Conservation (phyloP, 805 yeast genomes). For the Saccharomyces jurei region DNA sequence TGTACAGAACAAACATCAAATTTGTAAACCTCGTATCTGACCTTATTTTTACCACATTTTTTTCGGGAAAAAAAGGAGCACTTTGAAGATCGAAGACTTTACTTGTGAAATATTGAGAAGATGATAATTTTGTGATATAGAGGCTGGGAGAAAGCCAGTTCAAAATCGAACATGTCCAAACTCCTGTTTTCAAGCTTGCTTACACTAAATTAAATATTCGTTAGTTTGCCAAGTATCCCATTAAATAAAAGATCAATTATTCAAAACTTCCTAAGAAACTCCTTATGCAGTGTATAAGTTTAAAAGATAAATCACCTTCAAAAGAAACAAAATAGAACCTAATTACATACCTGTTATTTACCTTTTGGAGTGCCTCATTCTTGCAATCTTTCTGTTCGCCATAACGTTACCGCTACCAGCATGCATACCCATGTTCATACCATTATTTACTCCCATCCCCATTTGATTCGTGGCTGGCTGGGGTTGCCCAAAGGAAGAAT, state of each 20-base stretch:
- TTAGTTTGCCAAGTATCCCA: neutral
- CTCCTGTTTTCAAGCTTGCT: neutral
- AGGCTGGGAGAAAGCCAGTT: too few species aligned
- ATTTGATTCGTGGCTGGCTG: conserved; percentile 6
- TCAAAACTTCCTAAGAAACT: neutral
- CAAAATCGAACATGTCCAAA: too few species aligned
- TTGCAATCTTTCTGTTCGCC: conserved; percentile 19
- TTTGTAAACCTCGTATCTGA: neutral
- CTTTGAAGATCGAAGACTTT: neutral
- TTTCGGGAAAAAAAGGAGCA: neutral
- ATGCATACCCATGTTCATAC: neutral
- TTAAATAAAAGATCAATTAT: neutral
- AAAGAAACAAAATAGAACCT: neutral
- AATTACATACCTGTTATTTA: neutral
- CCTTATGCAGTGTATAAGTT: neutral
- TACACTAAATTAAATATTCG: neutral
- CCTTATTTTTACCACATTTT: neutral
- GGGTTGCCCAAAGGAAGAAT: neutral
- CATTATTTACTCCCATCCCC: neutral
- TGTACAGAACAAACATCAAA: too few species aligned
- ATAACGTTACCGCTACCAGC: neutral
- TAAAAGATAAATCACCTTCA: neutral
- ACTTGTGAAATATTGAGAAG: neutral
- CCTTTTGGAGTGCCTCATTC: conserved; percentile 28
- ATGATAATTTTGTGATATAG: too few species aligned